Base-by-base conservation (phyloP, 345 rosid species). In the Pistacia vera region DNA sequence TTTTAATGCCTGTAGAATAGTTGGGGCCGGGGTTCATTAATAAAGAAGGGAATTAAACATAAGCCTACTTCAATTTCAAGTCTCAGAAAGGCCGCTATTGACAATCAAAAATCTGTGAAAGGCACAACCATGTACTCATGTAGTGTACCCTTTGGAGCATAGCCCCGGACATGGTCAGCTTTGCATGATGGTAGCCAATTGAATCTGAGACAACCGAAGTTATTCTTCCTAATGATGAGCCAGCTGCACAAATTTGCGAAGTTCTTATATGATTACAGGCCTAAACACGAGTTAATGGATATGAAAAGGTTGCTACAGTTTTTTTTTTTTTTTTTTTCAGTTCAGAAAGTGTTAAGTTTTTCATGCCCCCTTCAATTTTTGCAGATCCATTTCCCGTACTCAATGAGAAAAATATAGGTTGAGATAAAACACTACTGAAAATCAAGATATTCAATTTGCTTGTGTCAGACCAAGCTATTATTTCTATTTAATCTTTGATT, bases 81-180 rank as follows among this genome's bases (percentile, higher is more conserved):
- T 18, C 84, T 85, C 22, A 80, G 89, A 79, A 85, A 88, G 80
- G 81, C 88, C 0, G 91, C 84, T n/a, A n/a, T n/a, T n/a, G 87
- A 88, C 75, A 91, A 93, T 84, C 80, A 88, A 75, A 86, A 84
- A 55, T 87, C n/a, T 59, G 88, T 93, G 73, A 82, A 78, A 83
- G 88, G 88, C 66, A 68, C 87, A 35, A 77, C 86, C 51, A 80
- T 91, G 89, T 91, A 93, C 0, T 25, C 51, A 80, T 91, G 89
- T 91, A 93, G 25, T 25, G 25, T 25, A 25, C 75, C 90, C 97
- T 5, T 75, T 88, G 77, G 93, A 92, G 77, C 92, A 85, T 74
- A 85, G 84, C 82, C 87, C 85, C 44, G 95, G 92, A 56, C 94
- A 89, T 64, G 89, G 94, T 69, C 84, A 88, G 83, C 89, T 93